Evolutionary conservation across 805 yeast species (phyloP).

Genomic region (Candida nanaspora): DNA sequence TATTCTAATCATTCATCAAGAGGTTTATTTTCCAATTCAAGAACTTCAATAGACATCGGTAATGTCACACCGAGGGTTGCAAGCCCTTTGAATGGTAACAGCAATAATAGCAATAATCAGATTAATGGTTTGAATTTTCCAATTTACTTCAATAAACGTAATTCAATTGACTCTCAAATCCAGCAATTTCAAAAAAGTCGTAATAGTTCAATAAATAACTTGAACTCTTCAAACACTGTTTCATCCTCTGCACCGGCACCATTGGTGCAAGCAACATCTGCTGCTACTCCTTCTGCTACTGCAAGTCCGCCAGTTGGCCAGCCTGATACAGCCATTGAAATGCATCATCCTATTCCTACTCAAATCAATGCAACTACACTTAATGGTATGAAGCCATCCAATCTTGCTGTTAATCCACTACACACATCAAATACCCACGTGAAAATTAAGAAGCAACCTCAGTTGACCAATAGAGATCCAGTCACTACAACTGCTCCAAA

Average conservation of each 20-base stretch:
- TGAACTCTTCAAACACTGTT: not conserved
- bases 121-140: constrained; percentile 5
- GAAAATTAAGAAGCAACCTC: constrained; percentile 57
- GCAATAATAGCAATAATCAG: not conserved
- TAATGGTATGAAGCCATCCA: constrained; percentile 43
- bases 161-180: constrained; percentile 7
- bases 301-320: not conserved
- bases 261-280: not conserved
- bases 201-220: not conserved
- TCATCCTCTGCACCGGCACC: not conserved
- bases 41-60: not conserved
- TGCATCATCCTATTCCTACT: not conserved
- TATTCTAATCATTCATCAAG: constrained; percentile 23
- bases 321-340: not conserved
- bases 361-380: constrained; percentile 19
- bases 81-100: not conserved
- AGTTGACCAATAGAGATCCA: constrained; percentile 3
- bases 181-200: not conserved
- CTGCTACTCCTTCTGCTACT: not conserved
- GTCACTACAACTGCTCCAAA: not conserved
- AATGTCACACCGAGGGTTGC: not conserved
- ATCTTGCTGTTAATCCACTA: constrained; percentile 65
- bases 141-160: constrained; percentile 11
- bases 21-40: not conserved
- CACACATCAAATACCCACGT: constrained; percentile 59